Evolutionary conservation across 345 rosid genomes (phyloP), one percentile per base, ranked within the genome.

Genomic region (Salix arbutifolia): DNA sequence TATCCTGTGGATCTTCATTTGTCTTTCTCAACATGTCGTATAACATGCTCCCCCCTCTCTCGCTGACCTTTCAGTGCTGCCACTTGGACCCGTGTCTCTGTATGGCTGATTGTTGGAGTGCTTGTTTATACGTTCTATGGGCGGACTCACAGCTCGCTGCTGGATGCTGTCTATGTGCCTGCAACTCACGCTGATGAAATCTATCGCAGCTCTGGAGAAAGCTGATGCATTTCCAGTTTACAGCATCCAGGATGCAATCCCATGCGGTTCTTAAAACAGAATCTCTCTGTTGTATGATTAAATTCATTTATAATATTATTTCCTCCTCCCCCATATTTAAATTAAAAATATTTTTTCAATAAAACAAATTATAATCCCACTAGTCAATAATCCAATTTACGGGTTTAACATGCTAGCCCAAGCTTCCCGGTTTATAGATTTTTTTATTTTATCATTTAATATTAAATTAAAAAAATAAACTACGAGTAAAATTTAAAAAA

Each of bases 61-160:
- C 8, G 64, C 58, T 69, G 73, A 72, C n/a, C 68, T 81, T 86
- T 70, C 91, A 90, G 92, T 65, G 87, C 75, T 66, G 89, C 83
- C 52, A 87, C 94, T 21, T 90, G 90, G 92, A 73, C 82, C 69
- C 91, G 94, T 31, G 92, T 90, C 69, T 87, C 90, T 46, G n/a
- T 87, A 68, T 90, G 94, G 94, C 81, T 90, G 67, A 38, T 85
- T 23, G 50, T 90, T 19, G 94, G 94, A 67, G 84, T 84, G 76
- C 38, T 88, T 33, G 75, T 90, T 23, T 90, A 90, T 35, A 38
- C 81, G 25, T 85, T 80, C 75, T 90, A 89, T 53, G 91, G 94
- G 46, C 84, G 88, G 67, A 83, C 77, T 1, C 94, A 90, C 78
- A 90, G 94, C 83, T 83, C 82, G 18, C 84, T 90, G 65, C 74